phyloP scores from a whole-genome alignment of 1,139 yeast species.

The Magnusiomyces ingens region DNA sequence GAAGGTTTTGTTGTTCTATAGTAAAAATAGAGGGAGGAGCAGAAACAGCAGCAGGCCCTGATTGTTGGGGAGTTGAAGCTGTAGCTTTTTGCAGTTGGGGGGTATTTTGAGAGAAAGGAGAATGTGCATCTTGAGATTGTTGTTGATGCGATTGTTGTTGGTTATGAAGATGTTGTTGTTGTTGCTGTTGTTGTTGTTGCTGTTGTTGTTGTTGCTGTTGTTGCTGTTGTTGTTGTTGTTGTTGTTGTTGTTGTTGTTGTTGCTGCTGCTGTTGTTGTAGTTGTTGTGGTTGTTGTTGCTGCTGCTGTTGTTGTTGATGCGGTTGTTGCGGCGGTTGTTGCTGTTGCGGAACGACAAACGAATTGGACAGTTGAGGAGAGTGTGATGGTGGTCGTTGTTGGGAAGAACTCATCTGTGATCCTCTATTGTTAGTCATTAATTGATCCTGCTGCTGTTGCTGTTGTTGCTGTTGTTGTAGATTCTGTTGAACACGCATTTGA shows the following conservation, averaged over 20 bases:
- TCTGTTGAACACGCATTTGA: background rate
- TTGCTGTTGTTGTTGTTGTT: conserved; percentile 5
- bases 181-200: conserved; percentile 6
- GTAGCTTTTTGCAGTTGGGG: conserved; percentile 6
- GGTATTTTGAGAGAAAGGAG: conserved; percentile 2
- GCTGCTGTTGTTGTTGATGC: background rate
- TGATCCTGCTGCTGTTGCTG: background rate
- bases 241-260: conserved; percentile 13
- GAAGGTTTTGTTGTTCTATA: conserved; percentile 43
- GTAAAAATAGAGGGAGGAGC: conserved; percentile 22
- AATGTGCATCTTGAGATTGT: conserved; percentile 2
- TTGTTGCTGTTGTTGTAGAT: background rate
- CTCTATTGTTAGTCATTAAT: background rate
- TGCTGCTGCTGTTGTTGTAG: conserved; percentile 7
- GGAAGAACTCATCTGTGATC: no score
- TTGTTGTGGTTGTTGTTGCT: conserved; percentile 5
- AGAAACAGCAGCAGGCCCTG: no score
- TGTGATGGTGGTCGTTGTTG: no score
- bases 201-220: conserved; percentile 13
- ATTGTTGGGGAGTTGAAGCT: conserved; percentile 7
- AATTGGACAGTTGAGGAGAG: no score
- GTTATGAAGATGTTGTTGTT: background rate
- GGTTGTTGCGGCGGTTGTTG: no score
- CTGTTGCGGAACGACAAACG: no score
- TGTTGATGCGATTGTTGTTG: background rate